phyloP scores from a whole-genome alignment of 2,329 filamentous ascomycete species.

The Cladosporium colombiae region DNA sequence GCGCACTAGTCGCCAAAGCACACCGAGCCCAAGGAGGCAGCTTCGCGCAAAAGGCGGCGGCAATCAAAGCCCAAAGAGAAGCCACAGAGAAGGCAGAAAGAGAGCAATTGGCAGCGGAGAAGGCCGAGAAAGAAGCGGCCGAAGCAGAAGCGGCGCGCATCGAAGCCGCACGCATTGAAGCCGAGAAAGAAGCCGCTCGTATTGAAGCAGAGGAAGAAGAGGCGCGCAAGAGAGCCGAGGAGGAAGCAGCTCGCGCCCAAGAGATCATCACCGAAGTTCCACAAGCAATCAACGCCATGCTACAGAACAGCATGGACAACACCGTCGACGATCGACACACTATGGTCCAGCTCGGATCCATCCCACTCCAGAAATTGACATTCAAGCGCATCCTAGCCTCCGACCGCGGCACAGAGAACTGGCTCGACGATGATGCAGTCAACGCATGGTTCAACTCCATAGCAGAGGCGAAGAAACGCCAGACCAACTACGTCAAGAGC shows the following conservation, averaged over 20 bases:
- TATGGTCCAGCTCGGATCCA: neutral
- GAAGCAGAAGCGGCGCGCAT: constrained; percentile 15
- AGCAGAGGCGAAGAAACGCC: constrained; percentile 55
- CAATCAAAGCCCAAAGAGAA: neutral
- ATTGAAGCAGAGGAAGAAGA: constrained; percentile 15
- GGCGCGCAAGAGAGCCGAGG: constrained; percentile 9
- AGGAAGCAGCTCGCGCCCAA: constrained; percentile 14
- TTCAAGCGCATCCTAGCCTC: constrained; percentile 15
- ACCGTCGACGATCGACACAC: neutral
- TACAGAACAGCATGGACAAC: neutral
- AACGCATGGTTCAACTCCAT: constrained; percentile 66
- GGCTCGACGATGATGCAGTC: constrained; percentile 78
- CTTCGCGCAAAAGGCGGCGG: constrained; percentile 4
- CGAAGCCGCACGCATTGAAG: constrained; percentile 2
- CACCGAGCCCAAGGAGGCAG: constrained; percentile 4
- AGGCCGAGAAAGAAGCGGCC: constrained; percentile 8
- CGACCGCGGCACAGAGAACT: constrained; percentile 40
- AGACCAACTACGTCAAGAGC: constrained; percentile 53
- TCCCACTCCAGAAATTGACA: constrained; percentile 2
- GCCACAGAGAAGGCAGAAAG: constrained; percentile 10
- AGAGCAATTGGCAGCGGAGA: constrained; percentile 5
- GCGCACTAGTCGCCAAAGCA: constrained; percentile 5
- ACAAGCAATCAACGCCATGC: neutral
- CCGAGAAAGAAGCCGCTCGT: constrained; percentile 16
- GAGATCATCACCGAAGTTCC: neutral